Evolutionary conservation across 768 basidiomycete species (phyloP), one percentile per base, ranked within the genome.

Genomic region (Lactarius vividus): DNA sequence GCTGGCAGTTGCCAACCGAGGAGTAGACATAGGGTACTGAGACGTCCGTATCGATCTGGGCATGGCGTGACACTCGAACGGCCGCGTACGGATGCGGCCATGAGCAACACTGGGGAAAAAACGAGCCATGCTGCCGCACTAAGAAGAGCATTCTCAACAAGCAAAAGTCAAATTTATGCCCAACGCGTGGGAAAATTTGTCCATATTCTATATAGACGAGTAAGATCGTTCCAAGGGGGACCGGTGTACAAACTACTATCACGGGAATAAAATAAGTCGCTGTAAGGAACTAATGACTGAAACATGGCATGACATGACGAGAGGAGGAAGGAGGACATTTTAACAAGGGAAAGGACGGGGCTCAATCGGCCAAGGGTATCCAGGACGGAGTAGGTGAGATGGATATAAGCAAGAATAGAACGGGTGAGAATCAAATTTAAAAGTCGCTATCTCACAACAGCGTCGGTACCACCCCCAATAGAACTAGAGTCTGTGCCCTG

Each of bases 61-160:
- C 91, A 88, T 88, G 83, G 82, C 87, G 81, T 91, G 91, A 92
- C 91, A 91, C 91, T 92, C 91, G 75, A 91, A 92, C 89, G 76
- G 81, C 88, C 82, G 85, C 87, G 81, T 89, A 74, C 72, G 77
- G 13, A 70, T 42, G 39, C 87, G 79, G 84, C 81, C 80, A 89
- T 87, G 91, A 92, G 91, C 91, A 92, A 92, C 91, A 89, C 84
- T 84, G 90, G 91, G 87, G 88, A 89, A 78, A 74, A 75, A 81
- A 35, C 29, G 83, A 82, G 85, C 85, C 86, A 88, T 86, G 91
- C 81, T 80, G 91, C 91, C 91, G 91, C 91, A 92, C 91, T 62
- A 80, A 77, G 73, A 76, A 74, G 53, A n/a, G 18, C 13, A 0
- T 1, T n/a, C 4, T 28, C 18, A 28, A 39, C 28, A 2, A 20